Percentiles rank a stretch among this genome's conserved stretches.
Evolutionary conservation across 805 yeast genomes (phyloP).

Genomic region (Candida pseudoglaebosa): DNA sequence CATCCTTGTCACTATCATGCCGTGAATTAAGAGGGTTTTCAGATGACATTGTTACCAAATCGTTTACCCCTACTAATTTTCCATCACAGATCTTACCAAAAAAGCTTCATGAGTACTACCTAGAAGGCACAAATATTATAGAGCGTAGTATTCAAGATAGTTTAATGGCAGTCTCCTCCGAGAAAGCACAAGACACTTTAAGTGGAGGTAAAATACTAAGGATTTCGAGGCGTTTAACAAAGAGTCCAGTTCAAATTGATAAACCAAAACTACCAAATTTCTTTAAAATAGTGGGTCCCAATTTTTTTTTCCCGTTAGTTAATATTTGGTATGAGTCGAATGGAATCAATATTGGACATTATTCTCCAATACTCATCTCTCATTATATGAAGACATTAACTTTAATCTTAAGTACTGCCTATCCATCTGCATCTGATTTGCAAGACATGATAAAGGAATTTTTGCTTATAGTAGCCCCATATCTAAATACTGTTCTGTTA

Average conservation of each 20-base stretch:
- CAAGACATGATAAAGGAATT: conserved; percentile 57
- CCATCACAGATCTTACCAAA: conserved; percentile 45
- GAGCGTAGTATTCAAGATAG: conserved; percentile 25
- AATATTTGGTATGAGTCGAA: conserved; percentile 49
- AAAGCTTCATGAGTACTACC: conserved; percentile 42
- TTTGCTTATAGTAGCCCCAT: conserved; percentile 29
- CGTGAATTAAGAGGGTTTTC: conserved; percentile 64
- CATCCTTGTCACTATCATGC: conserved; percentile 67
- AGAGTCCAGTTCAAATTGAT: conserved; percentile 9
- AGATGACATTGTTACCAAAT: conserved; percentile 44
- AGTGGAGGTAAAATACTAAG: conserved; percentile 41
- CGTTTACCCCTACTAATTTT: conserved; percentile 25
- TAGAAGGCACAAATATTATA: conserved; percentile 8
- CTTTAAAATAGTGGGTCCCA: conserved; percentile 39
- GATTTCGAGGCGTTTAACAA: conserved; percentile 33
- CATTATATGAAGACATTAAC: conserved; percentile 61
- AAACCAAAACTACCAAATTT: conserved; percentile 29
- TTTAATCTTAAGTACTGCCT: conserved; percentile 53
- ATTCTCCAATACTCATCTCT: conserved; percentile 49
- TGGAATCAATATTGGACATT: conserved; percentile 48
- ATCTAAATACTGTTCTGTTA: conserved; percentile 13
- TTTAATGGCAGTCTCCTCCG: conserved; percentile 27
- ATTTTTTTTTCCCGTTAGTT: conserved; percentile 52
- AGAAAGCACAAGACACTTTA: conserved; percentile 28
- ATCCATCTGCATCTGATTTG: conserved; percentile 49